Base-by-base conservation (phyloP, 2,329 filamentous ascomycete species). In the Fusarium sp. region DNA sequence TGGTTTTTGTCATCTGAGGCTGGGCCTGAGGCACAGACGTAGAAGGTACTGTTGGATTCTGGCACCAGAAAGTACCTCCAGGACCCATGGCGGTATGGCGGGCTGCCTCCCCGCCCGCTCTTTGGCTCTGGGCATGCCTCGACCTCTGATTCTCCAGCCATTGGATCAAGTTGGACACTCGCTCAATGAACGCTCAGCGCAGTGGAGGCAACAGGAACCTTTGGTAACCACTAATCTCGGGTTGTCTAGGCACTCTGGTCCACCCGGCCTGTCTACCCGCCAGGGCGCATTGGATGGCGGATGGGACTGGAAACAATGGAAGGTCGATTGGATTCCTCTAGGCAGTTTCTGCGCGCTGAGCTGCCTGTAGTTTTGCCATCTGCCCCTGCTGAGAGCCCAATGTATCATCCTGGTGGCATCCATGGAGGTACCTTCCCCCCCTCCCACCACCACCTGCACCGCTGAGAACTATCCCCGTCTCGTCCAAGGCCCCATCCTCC, bases 161-260 rank as follows among this genome's bases (percentile, higher is more conserved):
- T 63, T 63, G 60, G 34, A 30, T 52, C 48, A 32, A 58, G 50
- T 34, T 35, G 52, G 50, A 45, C 37, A 45, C 48, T 68, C 25
- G 39, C 34, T 68, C 32, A 45, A 66, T 34, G 60, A 70, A 41
- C 16, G 32, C 11, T n/a, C 65, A 35, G 34, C 52, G 23, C 50
- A 30, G 62, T 57, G 32, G 66, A 72, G 39, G 61, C 65, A 54
- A 63, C 18, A 74, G 65, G 61, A 70, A 66, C 68, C 58, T 67
- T 71, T 70, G 54, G 54, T 54, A 70, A 66, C 56, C 66, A 75
- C 66, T 34, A 73, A 73, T 75, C 52, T 68, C 60, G 63, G 70
- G 56, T 71, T 35, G 45, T 63, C 60, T 67, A 63, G 68, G 50
- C 57, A 50, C 35, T 68, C 37, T 41, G 65, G 62, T 16, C 72